Conservation (phyloP, 257 asterid genomes). For the Gentiana macrophylla region DNA sequence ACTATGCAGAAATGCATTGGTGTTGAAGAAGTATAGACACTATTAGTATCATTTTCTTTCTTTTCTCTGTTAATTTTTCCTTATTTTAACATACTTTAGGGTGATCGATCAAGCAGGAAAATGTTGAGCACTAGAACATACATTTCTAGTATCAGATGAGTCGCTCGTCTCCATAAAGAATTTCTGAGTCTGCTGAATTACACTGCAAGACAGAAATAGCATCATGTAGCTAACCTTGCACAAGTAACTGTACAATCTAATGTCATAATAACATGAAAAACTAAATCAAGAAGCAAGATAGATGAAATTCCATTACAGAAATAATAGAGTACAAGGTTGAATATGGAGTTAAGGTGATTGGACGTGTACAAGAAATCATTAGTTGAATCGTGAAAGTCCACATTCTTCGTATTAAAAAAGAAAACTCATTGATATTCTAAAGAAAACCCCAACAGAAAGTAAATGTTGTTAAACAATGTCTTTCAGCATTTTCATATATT, state of each 20-base stretch:
- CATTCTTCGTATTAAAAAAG: background rate
- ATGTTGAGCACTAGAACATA: conserved; percentile 20
- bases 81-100: no score
- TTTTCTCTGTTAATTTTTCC: no score
- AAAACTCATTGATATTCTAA: no score
- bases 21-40: no score
- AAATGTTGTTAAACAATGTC: no score
- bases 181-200: conserved; percentile 79
- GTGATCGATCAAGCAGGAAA: no score
- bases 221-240: conserved; percentile 9
- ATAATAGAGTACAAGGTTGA: background rate
- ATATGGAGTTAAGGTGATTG: background rate
- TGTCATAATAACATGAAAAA: background rate
- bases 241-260: conserved; percentile 4
- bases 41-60: no score
- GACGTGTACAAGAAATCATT: background rate
- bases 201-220: conserved; percentile 41
- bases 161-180: conserved; percentile 70
- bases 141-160: conserved; percentile 68
- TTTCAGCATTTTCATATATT: background rate
- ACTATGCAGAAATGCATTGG: no score
- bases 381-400: background rate
- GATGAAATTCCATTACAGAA: conserved; percentile 1
- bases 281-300: background rate
- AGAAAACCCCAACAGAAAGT: no score